Conservation (phyloP, 331 rosid species). For the Prunus yedoensis region DNA sequence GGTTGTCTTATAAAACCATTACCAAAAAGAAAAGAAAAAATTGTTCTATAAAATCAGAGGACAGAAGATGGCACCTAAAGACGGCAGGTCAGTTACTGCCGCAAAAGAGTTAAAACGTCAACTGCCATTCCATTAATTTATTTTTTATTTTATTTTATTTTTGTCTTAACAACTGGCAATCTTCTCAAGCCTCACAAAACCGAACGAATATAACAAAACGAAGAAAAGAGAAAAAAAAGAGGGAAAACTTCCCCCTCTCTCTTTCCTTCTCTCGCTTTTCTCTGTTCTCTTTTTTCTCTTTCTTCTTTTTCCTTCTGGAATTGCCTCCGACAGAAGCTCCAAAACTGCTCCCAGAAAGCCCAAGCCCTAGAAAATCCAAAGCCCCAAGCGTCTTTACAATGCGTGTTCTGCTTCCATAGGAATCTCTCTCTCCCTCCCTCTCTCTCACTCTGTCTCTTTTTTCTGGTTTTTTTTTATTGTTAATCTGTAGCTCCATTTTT, state of each 20-base stretch:
- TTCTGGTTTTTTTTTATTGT: neutral
- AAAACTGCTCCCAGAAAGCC: slow-evolving; percentile 14
- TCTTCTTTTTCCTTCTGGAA: slow-evolving; percentile 17
- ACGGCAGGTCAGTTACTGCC: too few relatives aligned
- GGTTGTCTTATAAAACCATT: too few relatives aligned
- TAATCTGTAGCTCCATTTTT: neutral
- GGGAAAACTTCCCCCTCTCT: neutral
- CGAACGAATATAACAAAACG: neutral
- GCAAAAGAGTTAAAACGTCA: too few relatives aligned
- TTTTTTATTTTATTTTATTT: too few relatives aligned
- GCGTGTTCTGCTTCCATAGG: slow-evolving; percentile 44
- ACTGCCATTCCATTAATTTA: too few relatives aligned
- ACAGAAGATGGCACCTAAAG: too few relatives aligned
- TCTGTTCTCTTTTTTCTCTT: neutral
- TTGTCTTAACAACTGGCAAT: neutral
- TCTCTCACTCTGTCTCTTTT: too few relatives aligned
- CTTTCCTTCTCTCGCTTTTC: neutral
- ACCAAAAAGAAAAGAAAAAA: too few relatives aligned
- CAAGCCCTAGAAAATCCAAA: slow-evolving; percentile 13
- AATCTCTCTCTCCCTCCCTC: slow-evolving; percentile 27
- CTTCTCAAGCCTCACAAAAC: neutral
- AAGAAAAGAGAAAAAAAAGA: neutral
- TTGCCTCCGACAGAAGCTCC: slow-evolving; percentile 60
- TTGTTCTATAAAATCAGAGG: too few relatives aligned
- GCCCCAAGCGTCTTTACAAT: slow-evolving; percentile 9